Base-by-base conservation (phyloP, 139 green algal species). In the Diplosphaera chodatii region DNA sequence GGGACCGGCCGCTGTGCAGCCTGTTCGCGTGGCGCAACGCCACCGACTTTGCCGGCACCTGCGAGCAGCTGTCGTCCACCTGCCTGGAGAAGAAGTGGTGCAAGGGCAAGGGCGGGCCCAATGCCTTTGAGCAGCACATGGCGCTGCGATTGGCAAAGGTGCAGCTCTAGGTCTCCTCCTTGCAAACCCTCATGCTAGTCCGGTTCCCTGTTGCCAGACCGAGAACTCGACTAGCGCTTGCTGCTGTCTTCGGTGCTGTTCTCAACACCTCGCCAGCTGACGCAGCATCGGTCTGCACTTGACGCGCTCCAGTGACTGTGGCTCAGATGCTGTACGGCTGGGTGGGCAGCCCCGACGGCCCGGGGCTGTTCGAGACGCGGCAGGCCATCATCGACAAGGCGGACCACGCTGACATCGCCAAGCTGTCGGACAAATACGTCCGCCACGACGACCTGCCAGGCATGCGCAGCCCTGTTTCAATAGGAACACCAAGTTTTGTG, bases 261-360 rank as follows among this genome's bases (percentile, higher is more conserved):
- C 29, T 18, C 28, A 40, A 16, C 13, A n/a, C 21, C 63, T 6
- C 27, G 15, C 40, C 29, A 37, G 63, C 40, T 31, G 34, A 25
- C 30, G 18, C 25, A 1, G 23, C 1, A 72, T n/a, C n/a, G 25
- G 67, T 18, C n/a, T 22, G 22, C 16, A 63, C 10, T n/a, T 4
- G 10, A n/a, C 15, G 4, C 22, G 55, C 55, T 22, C 55, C 4
- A 6, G 21, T 63, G 21, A 28, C 15, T 63, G 22, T 63, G 55
- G 4, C 25, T 63, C 70, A 75, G 70, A 63, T n/a, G 21, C 55
- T 75, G 70, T 75, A 67, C 67, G 70, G 62, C 2, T 75, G 70
- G 70, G 33, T 69, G 62, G 70, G 34, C 62, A 69, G 25, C 59
- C 59, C 59, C 25, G 27, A 10, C 25, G 27, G 59, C 25, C 48